Conservation (phyloP, 2,329 filamentous ascomycete genomes). For the Macroventuria anomochaeta region DNA sequence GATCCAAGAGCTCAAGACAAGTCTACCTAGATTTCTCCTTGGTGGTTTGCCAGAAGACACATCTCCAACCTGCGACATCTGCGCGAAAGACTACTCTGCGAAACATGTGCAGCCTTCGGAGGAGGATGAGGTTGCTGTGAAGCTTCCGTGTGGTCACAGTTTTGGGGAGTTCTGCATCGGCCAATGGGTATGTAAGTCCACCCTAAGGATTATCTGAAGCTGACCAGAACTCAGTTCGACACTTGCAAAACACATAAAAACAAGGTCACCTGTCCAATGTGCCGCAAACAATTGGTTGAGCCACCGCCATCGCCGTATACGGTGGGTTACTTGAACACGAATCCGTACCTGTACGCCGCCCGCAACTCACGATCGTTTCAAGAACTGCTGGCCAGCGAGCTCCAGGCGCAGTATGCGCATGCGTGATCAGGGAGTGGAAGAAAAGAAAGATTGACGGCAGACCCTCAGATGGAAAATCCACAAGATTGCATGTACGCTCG, state of each 20-base stretch:
- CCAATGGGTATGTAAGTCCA: constrained; percentile 37
- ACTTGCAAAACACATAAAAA: constrained; percentile 47
- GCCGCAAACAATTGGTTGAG: constrained; percentile 42
- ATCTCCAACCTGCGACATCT: constrained; percentile 43
- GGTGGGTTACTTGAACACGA: constrained; percentile 16
- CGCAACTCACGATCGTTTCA: constrained; percentile 20
- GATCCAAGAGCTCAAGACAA: constrained; percentile 40
- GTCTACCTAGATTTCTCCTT: constrained; percentile 33
- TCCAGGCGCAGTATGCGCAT: constrained; percentile 26
- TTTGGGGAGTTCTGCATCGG: constrained; percentile 48
- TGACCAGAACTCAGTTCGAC: constrained; percentile 31
- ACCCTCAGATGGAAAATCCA: background rate
- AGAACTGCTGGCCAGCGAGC: constrained; percentile 25
- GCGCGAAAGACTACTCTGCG: constrained; percentile 45
- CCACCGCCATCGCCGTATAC: constrained; percentile 19
- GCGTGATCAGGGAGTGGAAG: background rate
- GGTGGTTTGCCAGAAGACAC: constrained; percentile 35
- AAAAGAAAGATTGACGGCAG: background rate
- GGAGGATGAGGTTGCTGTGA: constrained; percentile 43
- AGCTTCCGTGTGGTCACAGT: constrained; percentile 44
- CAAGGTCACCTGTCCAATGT: constrained; percentile 49
- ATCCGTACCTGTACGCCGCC: constrained; percentile 5
- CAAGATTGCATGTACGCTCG: background rate
- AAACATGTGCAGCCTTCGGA: constrained; percentile 37
- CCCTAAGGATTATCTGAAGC: background rate